phyloP scores from a whole-genome alignment of 139 green algal species.

The Zygnema circumcarinatum region DNA sequence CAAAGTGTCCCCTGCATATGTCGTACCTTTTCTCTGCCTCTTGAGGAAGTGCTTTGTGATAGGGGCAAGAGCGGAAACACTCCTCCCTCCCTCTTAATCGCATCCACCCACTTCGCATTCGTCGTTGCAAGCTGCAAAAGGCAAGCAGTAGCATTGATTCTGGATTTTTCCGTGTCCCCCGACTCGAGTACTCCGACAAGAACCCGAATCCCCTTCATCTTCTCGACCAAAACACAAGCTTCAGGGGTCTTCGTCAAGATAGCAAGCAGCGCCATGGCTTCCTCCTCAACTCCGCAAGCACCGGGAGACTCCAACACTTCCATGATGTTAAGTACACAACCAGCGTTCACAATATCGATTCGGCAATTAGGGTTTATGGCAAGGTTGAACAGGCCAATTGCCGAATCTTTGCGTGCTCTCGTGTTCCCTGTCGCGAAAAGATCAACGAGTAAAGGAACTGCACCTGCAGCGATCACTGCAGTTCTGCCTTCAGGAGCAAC shows the following conservation, averaged over 20 bases:
- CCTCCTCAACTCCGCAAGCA: constrained; percentile 16
- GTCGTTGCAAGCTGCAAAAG: neutral
- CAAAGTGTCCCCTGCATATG: no score
- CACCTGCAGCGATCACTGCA: neutral
- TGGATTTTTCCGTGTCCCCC: neutral
- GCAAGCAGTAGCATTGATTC: neutral
- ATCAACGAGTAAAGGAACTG: constrained; percentile 20
- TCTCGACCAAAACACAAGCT: constrained; percentile 1
- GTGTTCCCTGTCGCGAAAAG: constrained; percentile 1
- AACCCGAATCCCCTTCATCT: neutral
- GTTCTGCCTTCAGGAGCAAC: neutral
- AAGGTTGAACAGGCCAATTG: constrained; percentile 41
- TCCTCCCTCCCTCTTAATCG: neutral
- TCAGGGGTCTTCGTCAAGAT: constrained; percentile 12
- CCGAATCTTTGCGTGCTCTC: constrained; percentile 16
- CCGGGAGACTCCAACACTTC: neutral
- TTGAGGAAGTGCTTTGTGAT: neutral
- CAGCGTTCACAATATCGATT: constrained; percentile 3
- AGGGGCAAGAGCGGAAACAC: neutral
- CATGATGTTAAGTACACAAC: neutral
- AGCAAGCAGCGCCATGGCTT: constrained; percentile 17
- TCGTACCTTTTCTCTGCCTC: neutral
- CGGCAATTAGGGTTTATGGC: neutral
- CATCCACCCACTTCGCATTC: neutral
- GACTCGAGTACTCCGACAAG: constrained; percentile 22